Conservation (phyloP, 2,329 filamentous ascomycete genomes). For the Paecilomyces sp. region DNA sequence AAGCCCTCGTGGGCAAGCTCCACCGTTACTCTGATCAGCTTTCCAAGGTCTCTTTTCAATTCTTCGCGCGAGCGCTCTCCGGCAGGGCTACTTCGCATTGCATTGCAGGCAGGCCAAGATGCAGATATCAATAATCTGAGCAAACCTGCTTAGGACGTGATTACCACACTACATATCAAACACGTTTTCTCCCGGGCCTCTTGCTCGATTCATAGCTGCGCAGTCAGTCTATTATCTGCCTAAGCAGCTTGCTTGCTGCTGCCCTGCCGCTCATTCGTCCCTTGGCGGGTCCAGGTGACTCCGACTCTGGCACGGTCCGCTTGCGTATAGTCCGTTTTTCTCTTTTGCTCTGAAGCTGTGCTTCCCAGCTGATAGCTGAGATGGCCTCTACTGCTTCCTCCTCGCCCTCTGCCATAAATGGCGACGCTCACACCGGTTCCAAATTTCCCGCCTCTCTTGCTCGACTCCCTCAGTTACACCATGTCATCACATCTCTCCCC, state of each 20-base stretch:
- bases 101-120: conserved; percentile 35
- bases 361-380: conserved; percentile 21
- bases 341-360: conserved; percentile 18
- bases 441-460: conserved; percentile 26
- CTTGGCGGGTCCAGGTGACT: conserved; percentile 34
- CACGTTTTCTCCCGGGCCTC: conserved; percentile 20
- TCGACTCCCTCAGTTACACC: conserved; percentile 24
- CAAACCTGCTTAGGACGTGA: conserved; percentile 33
- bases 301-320: conserved; percentile 24
- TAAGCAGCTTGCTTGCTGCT: conserved; percentile 16
- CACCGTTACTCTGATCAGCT: conserved; percentile 5
- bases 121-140: conserved; percentile 34
- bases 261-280: conserved; percentile 24
- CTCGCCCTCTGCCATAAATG: conserved; percentile 28
- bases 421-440: conserved; percentile 28
- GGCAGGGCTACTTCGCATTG: conserved; percentile 34
- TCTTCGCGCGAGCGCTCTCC: conserved; percentile 29
- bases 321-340: conserved; percentile 16
- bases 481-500: conserved; percentile 26
- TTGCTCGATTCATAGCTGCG: conserved; percentile 22
- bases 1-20: conserved; percentile 1
- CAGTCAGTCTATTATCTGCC: conserved; percentile 18
- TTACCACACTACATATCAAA: conserved; percentile 22
- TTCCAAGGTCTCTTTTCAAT: conserved; percentile 5
- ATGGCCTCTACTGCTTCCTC: conserved; percentile 33